These are phyloP conservation scores for Nitzschia inconspicua DNA, from an alignment of 108 stramenopile species.

Conservation along the genomic window DNA sequence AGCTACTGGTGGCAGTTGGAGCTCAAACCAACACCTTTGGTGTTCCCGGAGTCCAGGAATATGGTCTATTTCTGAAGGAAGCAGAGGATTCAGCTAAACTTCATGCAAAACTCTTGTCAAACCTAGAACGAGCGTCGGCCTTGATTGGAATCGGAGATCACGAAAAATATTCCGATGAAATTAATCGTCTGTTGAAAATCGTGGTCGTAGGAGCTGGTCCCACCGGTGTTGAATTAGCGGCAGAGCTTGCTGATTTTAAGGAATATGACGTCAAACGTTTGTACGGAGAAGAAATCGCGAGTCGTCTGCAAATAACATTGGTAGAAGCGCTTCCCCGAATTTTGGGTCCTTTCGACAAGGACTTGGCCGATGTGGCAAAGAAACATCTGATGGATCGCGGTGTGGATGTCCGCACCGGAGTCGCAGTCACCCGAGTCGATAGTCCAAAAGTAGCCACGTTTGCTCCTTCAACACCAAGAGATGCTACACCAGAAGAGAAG, in stretches of 20 bases:
- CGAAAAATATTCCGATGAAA: neutral
- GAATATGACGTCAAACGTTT: neutral
- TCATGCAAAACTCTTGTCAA: constrained; percentile 54
- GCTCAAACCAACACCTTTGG: constrained; percentile 72
- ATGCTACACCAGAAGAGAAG: neutral
- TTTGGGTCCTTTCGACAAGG: neutral
- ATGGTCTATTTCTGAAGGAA: constrained; percentile 76
- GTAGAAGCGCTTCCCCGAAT: neutral
- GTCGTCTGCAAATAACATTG: neutral
- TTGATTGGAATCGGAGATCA: neutral
- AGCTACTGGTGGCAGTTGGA: constrained; percentile 64
- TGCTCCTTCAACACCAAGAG: constrained; percentile 17
- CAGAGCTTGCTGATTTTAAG: constrained; percentile 67
- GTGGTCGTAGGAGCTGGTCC: constrained; percentile 69
- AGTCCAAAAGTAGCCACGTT: neutral
- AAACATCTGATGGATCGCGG: neutral
- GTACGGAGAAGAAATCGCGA: neutral
- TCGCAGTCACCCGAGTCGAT: neutral
- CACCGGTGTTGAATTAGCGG: constrained; percentile 71
- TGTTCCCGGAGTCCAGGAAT: constrained; percentile 49
- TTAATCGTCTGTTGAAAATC: constrained; percentile 28
- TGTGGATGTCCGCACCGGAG: neutral
- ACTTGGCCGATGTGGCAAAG: neutral
- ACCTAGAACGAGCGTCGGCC: constrained; percentile 71
- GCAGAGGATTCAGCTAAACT: constrained; percentile 61